phyloP scores from a whole-genome alignment of 768 basidiomycete genomes.

The Xerocomellus amylosporus region DNA sequence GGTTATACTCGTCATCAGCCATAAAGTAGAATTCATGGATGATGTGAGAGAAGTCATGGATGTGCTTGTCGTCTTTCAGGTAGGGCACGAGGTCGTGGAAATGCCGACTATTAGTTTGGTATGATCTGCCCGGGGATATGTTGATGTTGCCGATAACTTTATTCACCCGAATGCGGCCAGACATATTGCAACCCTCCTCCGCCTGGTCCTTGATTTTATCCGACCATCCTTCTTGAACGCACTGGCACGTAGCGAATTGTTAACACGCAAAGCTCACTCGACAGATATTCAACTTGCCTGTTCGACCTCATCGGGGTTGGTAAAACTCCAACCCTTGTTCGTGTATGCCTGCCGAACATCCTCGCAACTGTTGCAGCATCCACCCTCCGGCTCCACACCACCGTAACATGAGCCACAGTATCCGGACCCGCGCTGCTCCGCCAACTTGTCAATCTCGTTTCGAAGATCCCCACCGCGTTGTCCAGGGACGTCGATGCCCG shows the following conservation, averaged over 20 bases:
- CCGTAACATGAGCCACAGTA: constrained; percentile 98
- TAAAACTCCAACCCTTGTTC: constrained; percentile 93
- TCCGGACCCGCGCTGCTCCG: constrained; percentile 51
- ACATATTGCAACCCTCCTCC: constrained; percentile 91
- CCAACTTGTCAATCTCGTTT: constrained; percentile 85
- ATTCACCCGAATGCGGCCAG: constrained; percentile 90
- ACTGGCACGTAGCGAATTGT: constrained; percentile 46
- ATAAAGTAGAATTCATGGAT: constrained; percentile 77
- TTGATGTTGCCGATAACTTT: constrained; percentile 97
- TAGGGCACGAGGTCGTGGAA: constrained; percentile 93
- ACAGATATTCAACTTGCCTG: constrained; percentile 57
- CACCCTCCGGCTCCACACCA: constrained; percentile 65
- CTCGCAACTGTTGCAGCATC: constrained; percentile 97
- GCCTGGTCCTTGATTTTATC: constrained; percentile 91
- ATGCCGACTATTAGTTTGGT: constrained; percentile 79
- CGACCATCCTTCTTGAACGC: constrained; percentile 90
- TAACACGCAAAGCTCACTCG: background rate
- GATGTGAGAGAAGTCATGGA: constrained; percentile 90
- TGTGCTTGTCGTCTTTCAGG: constrained; percentile 80
- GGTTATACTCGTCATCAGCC: constrained; percentile 80
- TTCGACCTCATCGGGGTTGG: constrained; percentile 85
- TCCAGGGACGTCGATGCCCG: constrained; percentile 58
- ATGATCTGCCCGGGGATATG: constrained; percentile 92
- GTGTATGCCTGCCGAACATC: constrained; percentile 89
- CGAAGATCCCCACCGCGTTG: constrained; percentile 60